These are phyloP conservation scores for Litchi chinensis DNA, from an alignment of 345 rosid species.

Conservation along the genomic window DNA sequence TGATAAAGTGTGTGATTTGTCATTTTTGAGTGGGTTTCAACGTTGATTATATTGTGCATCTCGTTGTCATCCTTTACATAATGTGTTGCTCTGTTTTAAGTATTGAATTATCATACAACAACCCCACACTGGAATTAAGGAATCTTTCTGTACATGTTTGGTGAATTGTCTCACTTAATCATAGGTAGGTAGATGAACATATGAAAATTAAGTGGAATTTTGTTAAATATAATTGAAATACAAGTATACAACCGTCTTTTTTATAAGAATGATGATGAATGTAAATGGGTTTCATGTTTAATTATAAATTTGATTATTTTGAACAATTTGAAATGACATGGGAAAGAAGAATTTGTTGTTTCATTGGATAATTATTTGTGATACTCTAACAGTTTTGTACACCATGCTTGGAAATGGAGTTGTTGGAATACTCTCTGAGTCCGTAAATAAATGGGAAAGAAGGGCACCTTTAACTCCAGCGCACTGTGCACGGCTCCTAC, in stretches of 20 bases:
- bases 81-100: not conserved
- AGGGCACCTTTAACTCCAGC: slow-evolving; percentile 88
- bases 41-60: not conserved
- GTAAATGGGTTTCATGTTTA: not conserved
- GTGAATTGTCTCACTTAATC: not conserved
- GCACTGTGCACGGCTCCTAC: slow-evolving; percentile 83
- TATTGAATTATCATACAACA: not conserved
- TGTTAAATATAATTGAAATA: not conserved
- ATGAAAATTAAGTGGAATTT: not conserved
- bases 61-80: not conserved
- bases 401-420: slow-evolving; percentile 85
- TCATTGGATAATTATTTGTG: not conserved
- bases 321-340: not conserved
- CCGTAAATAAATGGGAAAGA: slow-evolving; percentile 91
- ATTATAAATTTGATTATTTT: not conserved
- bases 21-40: not conserved
- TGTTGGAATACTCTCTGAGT: slow-evolving; percentile 79
- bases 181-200: not conserved
- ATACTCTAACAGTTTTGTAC: slow-evolving; percentile 17
- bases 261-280: not conserved
- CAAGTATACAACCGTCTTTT: not conserved
- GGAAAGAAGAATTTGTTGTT: not conserved
- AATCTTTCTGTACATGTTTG: not conserved
- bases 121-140: not conserved
- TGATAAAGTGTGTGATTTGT: not conserved